phyloP scores from a whole-genome alignment of 2,329 filamentous ascomycete species.

The Neofusicoccum sp. region DNA sequence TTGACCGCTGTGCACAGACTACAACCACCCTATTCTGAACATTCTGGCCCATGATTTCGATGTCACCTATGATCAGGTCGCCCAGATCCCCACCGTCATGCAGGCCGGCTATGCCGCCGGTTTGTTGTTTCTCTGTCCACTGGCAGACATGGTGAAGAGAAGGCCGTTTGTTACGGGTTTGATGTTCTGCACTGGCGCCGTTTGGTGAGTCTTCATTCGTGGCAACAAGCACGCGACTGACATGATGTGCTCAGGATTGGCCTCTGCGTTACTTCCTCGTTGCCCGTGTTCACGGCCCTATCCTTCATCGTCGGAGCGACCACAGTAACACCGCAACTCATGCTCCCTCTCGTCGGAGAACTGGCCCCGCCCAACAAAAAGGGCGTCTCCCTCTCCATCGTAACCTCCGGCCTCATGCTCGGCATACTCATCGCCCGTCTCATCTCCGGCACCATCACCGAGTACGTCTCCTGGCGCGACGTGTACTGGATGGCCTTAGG shows the following conservation, averaged over 20 bases:
- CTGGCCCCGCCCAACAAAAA: constrained; percentile 70
- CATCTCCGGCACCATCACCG: constrained; percentile 72
- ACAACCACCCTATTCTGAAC: constrained; percentile 78
- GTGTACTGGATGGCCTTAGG: constrained; percentile 79
- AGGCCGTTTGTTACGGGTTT: constrained; percentile 70
- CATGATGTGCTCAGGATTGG: constrained; percentile 61
- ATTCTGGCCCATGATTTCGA: constrained; percentile 71
- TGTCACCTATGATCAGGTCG: constrained; percentile 69
- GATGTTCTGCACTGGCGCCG: constrained; percentile 67
- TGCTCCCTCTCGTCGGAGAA: constrained; percentile 80
- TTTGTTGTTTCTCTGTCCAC: constrained; percentile 72
- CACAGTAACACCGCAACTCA: constrained; percentile 73
- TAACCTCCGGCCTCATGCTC: constrained; percentile 73
- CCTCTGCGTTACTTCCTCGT: constrained; percentile 68
- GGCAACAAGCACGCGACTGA: neutral
- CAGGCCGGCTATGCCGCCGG: constrained; percentile 80
- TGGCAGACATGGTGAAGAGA: constrained; percentile 70
- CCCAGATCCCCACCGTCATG: constrained; percentile 71
- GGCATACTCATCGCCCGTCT: constrained; percentile 77
- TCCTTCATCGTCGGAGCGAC: constrained; percentile 76
- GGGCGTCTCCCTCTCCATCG: constrained; percentile 71
- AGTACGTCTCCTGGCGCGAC: constrained; percentile 73
- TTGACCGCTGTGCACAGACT: constrained; percentile 48
- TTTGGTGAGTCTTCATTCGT: constrained; percentile 52
- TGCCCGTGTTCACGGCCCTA: constrained; percentile 66